phyloP scores from a whole-genome alignment of 352 stramenopile species.

The Phytophthora pinifolia region DNA sequence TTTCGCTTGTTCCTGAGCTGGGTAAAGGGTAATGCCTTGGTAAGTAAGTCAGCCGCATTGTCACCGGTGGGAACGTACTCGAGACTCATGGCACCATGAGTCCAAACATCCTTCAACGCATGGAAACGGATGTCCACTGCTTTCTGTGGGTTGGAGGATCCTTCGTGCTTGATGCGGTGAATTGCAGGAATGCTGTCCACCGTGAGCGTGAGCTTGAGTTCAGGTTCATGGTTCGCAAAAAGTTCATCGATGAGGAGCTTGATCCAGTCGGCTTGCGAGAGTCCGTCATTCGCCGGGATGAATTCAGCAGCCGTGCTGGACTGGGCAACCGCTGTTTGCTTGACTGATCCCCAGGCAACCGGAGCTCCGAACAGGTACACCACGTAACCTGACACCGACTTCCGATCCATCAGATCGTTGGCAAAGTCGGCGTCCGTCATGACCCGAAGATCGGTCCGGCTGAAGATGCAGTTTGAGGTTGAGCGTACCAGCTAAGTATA shows the following conservation, averaged over 20 bases:
- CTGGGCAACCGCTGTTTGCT: constrained; percentile 24
- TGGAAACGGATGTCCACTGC: constrained; percentile 22
- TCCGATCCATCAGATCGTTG: constrained; percentile 13
- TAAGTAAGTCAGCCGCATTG: no score
- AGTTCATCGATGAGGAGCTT: constrained; percentile 2
- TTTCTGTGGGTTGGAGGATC: constrained; percentile 10
- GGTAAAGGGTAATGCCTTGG: no score
- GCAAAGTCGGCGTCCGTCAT: constrained; percentile 24
- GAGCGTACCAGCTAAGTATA: no score
- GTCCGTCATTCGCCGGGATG: background rate
- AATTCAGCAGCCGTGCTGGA: constrained; percentile 18
- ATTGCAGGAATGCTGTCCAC: constrained; percentile 8
- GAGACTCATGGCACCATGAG: no score
- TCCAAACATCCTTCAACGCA: constrained; percentile 16
- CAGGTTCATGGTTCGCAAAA: background rate
- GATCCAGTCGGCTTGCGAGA: background rate
- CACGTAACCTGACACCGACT: constrained; percentile 20
- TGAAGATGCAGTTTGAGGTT: no score
- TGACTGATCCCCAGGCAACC: constrained; percentile 14
- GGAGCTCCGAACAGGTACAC: constrained; percentile 17
- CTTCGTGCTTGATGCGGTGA: constrained; percentile 5
- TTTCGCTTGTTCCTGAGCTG: no score
- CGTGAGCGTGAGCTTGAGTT: constrained; percentile 8
- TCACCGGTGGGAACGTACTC: no score
- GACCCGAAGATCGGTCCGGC: background rate